phyloP scores from a whole-genome alignment of 768 basidiomycete species.

The Cystobasidium onofrii region DNA sequence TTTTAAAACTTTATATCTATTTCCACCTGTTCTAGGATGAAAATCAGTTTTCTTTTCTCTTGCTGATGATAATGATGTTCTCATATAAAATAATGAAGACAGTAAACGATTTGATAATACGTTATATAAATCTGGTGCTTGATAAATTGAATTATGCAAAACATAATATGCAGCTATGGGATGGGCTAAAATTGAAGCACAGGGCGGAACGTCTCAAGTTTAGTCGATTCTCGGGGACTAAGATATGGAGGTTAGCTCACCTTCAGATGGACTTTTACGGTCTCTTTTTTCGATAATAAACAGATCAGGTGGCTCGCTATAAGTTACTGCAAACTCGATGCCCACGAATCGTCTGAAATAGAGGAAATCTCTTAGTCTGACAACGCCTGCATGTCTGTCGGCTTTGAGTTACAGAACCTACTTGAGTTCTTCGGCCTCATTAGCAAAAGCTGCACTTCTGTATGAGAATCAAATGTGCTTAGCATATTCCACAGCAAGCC shows the following conservation, averaged over 20 bases:
- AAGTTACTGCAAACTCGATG: slow-evolving; percentile 75
- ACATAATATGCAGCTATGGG: slow-evolving; percentile 28
- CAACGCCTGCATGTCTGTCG: no score
- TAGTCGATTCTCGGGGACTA: no score
- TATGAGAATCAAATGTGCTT: no score
- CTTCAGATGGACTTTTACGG: slow-evolving; percentile 71
- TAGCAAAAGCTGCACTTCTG: slow-evolving; percentile 10
- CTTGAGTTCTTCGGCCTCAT: slow-evolving; percentile 78
- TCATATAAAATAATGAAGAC: slow-evolving; percentile 28
- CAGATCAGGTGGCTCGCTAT: slow-evolving; percentile 66
- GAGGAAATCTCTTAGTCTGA: no score
- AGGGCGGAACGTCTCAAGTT: background rate
- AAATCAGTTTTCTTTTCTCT: slow-evolving; percentile 15
- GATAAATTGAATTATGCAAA: slow-evolving; percentile 25
- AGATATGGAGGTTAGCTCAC: slow-evolving; percentile 53
- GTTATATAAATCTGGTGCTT: slow-evolving; percentile 25
- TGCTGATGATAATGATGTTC: slow-evolving; percentile 10
- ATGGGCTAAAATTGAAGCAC: background rate
- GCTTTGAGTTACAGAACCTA: slow-evolving; percentile 48
- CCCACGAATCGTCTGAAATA: slow-evolving; percentile 61
- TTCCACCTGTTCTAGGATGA: slow-evolving; percentile 27
- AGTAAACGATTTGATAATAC: slow-evolving; percentile 17
- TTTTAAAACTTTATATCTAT: slow-evolving; percentile 27
- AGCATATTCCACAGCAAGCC: no score
- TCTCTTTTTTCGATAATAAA: slow-evolving; percentile 87